Evolutionary conservation across 2,329 filamentous ascomycete species (phyloP).

Genomic region (Alternaria conjuncta): DNA sequence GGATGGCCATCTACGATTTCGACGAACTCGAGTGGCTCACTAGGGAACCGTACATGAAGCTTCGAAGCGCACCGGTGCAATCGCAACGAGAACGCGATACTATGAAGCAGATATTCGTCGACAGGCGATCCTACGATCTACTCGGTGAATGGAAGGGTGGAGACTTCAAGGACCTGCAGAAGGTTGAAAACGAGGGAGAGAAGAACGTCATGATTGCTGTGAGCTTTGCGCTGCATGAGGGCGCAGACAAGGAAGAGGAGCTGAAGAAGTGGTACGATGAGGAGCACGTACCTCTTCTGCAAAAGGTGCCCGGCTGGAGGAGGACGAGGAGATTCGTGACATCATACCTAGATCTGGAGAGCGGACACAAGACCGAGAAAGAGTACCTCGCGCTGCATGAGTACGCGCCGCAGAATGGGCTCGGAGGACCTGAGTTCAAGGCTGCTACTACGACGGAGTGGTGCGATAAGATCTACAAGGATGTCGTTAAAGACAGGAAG

Average conservation of each 20-base stretch:
- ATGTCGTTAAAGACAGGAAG: conserved; percentile 63
- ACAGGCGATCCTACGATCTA: conserved; percentile 74
- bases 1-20: conserved; percentile 83
- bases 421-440: conserved; percentile 69
- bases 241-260: conserved; percentile 59
- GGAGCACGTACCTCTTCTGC: conserved; percentile 74
- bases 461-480: conserved; percentile 64
- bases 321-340: conserved; percentile 74
- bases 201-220: conserved; percentile 67
- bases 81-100: conserved; percentile 66
- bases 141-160: conserved; percentile 61
- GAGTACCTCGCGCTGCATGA: conserved; percentile 74
- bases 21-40: conserved; percentile 74
- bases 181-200: conserved; percentile 62
- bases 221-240: conserved; percentile 64
- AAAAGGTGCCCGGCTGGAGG: conserved; percentile 79
- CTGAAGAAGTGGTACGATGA: conserved; percentile 74
- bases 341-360: conserved; percentile 59
- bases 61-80: conserved; percentile 65
- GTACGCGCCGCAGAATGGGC: conserved; percentile 69
- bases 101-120: conserved; percentile 71
- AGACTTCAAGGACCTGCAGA: conserved; percentile 66
- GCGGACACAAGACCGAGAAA: conserved; percentile 48
- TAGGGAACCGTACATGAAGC: conserved; percentile 70
- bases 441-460: conserved; percentile 69